Conservation (phyloP, 2,329 filamentous ascomycete genomes). For the Penicillium sp. region DNA sequence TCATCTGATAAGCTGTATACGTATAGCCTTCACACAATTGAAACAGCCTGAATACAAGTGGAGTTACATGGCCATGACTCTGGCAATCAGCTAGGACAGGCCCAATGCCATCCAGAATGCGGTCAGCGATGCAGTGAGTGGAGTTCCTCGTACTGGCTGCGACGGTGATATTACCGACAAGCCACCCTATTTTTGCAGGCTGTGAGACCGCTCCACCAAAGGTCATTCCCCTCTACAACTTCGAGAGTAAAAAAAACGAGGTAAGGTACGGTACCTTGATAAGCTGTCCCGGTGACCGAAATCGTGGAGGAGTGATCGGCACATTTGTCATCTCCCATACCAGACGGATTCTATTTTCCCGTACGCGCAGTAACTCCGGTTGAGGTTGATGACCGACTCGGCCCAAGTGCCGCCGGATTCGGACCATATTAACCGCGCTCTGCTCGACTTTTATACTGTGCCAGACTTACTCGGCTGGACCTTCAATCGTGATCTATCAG, state of each 20-base stretch:
- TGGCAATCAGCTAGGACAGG: background rate
- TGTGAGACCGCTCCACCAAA: slow-evolving; percentile 8
- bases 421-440: slow-evolving; percentile 19
- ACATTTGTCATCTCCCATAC: slow-evolving; percentile 33
- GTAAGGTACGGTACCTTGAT: slow-evolving; percentile 12
- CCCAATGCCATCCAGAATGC: background rate
- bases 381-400: slow-evolving; percentile 13
- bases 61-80: slow-evolving; percentile 5
- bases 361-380: slow-evolving; percentile 15
- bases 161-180: background rate
- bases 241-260: background rate
- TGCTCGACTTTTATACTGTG: too few species aligned
- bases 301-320: slow-evolving; percentile 36
- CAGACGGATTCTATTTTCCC: slow-evolving; percentile 40
- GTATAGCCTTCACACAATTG: slow-evolving; percentile 6
- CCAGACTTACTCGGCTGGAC: background rate
- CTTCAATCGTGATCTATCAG: background rate
- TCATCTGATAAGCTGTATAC: slow-evolving; percentile 18
- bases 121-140: slow-evolving; percentile 5
- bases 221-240: background rate
- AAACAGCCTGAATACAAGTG: slow-evolving; percentile 18
- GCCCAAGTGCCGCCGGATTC: slow-evolving; percentile 25
- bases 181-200: slow-evolving; percentile 9
- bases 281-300: slow-evolving; percentile 28
- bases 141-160: background rate